These are phyloP conservation scores for Moesziomyces globuligerus DNA, from an alignment of 1,284 basidiomycete species.

Conservation along the genomic window DNA sequence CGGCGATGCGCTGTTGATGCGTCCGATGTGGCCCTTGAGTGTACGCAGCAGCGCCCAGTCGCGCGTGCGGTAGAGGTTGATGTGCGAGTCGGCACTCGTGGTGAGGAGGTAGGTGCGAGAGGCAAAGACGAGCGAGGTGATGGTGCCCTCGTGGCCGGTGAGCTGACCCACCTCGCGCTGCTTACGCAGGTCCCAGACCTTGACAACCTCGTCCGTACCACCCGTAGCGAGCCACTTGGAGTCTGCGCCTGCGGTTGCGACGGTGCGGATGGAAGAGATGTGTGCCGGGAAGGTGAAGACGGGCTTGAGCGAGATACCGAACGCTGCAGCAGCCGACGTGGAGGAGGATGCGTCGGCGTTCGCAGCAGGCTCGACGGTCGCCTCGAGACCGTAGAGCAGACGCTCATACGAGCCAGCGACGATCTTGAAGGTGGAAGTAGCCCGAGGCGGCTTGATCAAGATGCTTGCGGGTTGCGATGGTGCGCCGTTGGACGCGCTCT, in stretches of 20 bases:
- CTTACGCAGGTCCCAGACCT: constrained; percentile 94
- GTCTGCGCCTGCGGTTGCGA: constrained; percentile 73
- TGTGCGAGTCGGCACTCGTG: constrained; percentile 79
- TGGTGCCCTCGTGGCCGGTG: constrained; percentile 92
- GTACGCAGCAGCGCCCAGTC: constrained; percentile 91
- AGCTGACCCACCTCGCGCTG: constrained; percentile 91
- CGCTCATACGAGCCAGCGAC: constrained; percentile 95
- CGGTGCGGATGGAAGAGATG: constrained; percentile 87
- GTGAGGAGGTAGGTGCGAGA: constrained; percentile 88
- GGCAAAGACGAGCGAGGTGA: constrained; percentile 87
- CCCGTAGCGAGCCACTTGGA: constrained; percentile 93
- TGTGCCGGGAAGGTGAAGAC: constrained; percentile 97
- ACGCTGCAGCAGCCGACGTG: constrained; percentile 18
- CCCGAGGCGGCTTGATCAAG: constrained; percentile 38
- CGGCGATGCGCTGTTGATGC: constrained; percentile 86
- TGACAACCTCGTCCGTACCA: constrained; percentile 92
- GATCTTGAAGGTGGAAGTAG: constrained; percentile 75
- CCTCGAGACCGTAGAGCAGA: constrained; percentile 88
- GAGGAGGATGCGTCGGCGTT: constrained; percentile 54
- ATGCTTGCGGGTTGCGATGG: constrained; percentile 13
- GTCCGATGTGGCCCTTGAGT: constrained; percentile 90
- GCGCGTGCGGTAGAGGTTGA: constrained; percentile 87
- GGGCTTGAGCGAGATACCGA: constrained; percentile 72
- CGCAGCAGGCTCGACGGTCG: constrained; percentile 70
- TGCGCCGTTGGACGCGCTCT: constrained; percentile 12